phyloP scores from a whole-genome alignment of 805 yeast genomes.

The Candida suzukii region DNA sequence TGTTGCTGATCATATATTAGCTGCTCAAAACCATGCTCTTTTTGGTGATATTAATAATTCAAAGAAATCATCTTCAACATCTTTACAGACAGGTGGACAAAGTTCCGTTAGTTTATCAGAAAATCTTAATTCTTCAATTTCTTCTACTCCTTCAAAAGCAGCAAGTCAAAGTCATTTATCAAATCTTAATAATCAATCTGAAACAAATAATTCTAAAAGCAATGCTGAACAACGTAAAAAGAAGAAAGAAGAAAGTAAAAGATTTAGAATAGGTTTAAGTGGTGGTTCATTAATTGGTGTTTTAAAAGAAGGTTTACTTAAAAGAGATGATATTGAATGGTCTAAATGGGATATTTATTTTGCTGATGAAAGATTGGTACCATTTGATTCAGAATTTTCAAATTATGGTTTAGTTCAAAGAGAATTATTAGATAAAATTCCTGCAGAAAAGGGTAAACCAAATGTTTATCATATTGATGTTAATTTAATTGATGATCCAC shows the following conservation, averaged over 20 bases:
- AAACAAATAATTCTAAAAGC: background rate
- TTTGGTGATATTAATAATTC: constrained; percentile 23
- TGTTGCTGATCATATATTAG: constrained; percentile 88
- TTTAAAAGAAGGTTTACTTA: constrained; percentile 75
- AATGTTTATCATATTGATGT: constrained; percentile 80
- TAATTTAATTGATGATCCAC: constrained; percentile 65
- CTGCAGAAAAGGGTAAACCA: constrained; percentile 47
- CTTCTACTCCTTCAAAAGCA: background rate
- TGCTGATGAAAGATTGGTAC: constrained; percentile 94
- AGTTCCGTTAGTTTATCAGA: background rate
- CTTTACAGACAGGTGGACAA: background rate
- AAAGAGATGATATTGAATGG: constrained; percentile 72
- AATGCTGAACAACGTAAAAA: constrained; percentile 28
- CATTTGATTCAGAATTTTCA: constrained; percentile 73
- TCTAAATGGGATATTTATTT: constrained; percentile 92
- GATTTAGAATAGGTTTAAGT: constrained; percentile 85
- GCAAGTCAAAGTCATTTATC: constrained; percentile 4
- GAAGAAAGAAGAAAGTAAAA: constrained; percentile 50
- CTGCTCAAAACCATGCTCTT: constrained; percentile 75
- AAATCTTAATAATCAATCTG: constrained; percentile 3
- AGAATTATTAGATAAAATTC: constrained; percentile 67
- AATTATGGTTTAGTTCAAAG: constrained; percentile 88
- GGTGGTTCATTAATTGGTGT: constrained; percentile 92
- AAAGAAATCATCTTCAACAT: constrained; percentile 5
- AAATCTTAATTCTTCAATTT: background rate